Evolutionary conservation across 345 rosid genomes (phyloP), one percentile per base, ranked within the genome.

Genomic region (Camelina sativa): DNA sequence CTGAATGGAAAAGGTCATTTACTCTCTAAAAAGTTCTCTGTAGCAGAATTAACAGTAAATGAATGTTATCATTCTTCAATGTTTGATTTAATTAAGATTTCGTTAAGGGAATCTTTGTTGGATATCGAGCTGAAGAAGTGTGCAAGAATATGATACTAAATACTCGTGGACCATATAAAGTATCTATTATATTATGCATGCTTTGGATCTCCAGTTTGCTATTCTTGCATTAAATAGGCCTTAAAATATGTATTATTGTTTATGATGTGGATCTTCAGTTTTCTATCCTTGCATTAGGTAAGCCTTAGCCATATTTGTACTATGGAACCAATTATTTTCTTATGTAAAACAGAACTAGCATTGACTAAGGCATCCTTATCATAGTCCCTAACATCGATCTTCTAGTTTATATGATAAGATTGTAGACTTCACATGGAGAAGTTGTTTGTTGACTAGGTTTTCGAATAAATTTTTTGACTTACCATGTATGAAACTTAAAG

Each of bases 1-100:
- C 52, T 19, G 19, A 67, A 65, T 59, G 48, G 69, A 65, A 73
- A 61, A 71, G 55, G 44, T 60, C 61, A 37, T 72, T 37, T 55
- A 35, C 58, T 44, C 74, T 60, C 53, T 30, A 56, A 23, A 34
- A 7, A 55, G 4, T 28, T 37, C 6, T 13, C 5, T 64, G 38
- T 64, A 32, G 20, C 11, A 8, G 7, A 46, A 58, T 25, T 48
- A 58, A n/a, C 0, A 28, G 48, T 8, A 16, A 74, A 11, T 8
- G 22, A 74, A 16, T 57, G 1, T 19, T 19, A 43, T 60, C 48
- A 30, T 53, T 25, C 23, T 46, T 69, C 43, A 55, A 2, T 11
- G 13, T 22, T 20, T 43, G 57, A 68, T 52, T 28, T 13, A 13
- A 4, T 52, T 72, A 38, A 50, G 61, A 23, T 44, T 53, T 44